A percentile compares a stretch with the other conserved stretches of the same genome.
These are phyloP conservation scores for Nadsonia commutata DNA, from an alignment of 1,139 yeast species.

Conservation along the genomic window DNA sequence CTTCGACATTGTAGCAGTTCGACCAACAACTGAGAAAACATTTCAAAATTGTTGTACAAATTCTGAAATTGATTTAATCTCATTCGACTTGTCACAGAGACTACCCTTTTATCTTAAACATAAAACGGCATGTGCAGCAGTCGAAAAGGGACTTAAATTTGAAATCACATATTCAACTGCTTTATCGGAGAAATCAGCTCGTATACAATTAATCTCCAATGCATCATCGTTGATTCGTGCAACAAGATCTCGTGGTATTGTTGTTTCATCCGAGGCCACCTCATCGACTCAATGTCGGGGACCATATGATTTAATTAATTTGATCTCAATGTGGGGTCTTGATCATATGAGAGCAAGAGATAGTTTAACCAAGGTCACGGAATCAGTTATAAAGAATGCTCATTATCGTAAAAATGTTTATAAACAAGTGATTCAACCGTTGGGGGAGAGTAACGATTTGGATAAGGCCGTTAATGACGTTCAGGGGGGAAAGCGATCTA, in stretches of 20 bases:
- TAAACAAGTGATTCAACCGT: slow-evolving; percentile 18
- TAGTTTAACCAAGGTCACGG: slow-evolving; percentile 45
- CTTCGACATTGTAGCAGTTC: slow-evolving; percentile 71
- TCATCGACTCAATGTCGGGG: slow-evolving; percentile 47
- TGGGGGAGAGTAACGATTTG: background rate
- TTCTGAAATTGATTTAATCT: slow-evolving; percentile 65
- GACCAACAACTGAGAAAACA: slow-evolving; percentile 70
- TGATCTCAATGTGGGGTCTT: slow-evolving; percentile 57
- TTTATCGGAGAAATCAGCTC: slow-evolving; percentile 18
- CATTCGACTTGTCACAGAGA: slow-evolving; percentile 51
- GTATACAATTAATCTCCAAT: slow-evolving; percentile 55
- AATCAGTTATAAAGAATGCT: slow-evolving; percentile 53
- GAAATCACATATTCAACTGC: slow-evolving; percentile 52
- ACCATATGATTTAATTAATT: slow-evolving; percentile 50
- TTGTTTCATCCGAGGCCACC: slow-evolving; percentile 64
- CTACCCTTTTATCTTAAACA: slow-evolving; percentile 71
- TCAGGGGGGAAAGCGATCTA: background rate
- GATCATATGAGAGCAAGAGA: slow-evolving; percentile 46
- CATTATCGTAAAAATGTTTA: slow-evolving; percentile 51
- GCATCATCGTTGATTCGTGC: slow-evolving; percentile 69
- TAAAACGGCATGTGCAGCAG: slow-evolving; percentile 70
- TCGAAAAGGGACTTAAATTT: slow-evolving; percentile 66
- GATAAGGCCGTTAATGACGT: background rate
- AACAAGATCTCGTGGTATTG: slow-evolving; percentile 62
- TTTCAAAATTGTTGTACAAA: slow-evolving; percentile 58